Evolutionary conservation across 2,329 filamentous ascomycete species (phyloP).

Genomic region (Claviceps quebecensis): DNA sequence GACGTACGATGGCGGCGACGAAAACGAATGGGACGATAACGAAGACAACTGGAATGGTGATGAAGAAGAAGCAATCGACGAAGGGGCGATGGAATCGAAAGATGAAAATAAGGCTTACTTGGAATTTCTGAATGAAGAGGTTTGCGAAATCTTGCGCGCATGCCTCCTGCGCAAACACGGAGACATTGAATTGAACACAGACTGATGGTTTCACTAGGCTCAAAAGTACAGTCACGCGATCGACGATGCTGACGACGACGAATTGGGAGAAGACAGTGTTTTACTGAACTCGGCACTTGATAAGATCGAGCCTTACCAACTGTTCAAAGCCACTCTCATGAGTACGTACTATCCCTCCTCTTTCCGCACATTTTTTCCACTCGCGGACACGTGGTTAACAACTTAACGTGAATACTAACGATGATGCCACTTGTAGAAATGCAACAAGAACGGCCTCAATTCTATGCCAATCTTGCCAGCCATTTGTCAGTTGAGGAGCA

Average conservation of each 20-base stretch:
- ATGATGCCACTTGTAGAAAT: slow-evolving; percentile 41
- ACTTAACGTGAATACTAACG: not conserved
- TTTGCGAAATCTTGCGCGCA: slow-evolving; percentile 21
- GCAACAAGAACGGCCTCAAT: slow-evolving; percentile 79
- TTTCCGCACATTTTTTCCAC: not conserved
- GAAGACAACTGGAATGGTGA: slow-evolving; percentile 64
- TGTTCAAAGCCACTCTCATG: slow-evolving; percentile 71
- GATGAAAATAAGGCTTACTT: slow-evolving; percentile 91
- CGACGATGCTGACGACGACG: slow-evolving; percentile 63
- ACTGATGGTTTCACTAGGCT: slow-evolving; percentile 34
- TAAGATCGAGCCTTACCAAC: slow-evolving; percentile 83
- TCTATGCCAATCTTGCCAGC: slow-evolving; percentile 69
- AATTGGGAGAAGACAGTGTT: slow-evolving; percentile 83
- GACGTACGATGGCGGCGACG: slow-evolving; percentile 50
- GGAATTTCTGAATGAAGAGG: slow-evolving; percentile 89
- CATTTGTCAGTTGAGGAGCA: slow-evolving; percentile 72
- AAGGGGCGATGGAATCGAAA: slow-evolving; percentile 52
- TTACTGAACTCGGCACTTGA: slow-evolving; percentile 89
- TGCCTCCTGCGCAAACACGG: too few relatives aligned
- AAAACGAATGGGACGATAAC: slow-evolving; percentile 73
- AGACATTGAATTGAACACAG: not conserved
- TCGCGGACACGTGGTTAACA: not conserved
- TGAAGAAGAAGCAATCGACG: slow-evolving; percentile 55
- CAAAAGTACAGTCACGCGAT: slow-evolving; percentile 66
- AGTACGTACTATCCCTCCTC: slow-evolving; percentile 43